phyloP scores from a whole-genome alignment of 2,329 filamentous ascomycete species.

The Aspergillus fumigatiaffinis region DNA sequence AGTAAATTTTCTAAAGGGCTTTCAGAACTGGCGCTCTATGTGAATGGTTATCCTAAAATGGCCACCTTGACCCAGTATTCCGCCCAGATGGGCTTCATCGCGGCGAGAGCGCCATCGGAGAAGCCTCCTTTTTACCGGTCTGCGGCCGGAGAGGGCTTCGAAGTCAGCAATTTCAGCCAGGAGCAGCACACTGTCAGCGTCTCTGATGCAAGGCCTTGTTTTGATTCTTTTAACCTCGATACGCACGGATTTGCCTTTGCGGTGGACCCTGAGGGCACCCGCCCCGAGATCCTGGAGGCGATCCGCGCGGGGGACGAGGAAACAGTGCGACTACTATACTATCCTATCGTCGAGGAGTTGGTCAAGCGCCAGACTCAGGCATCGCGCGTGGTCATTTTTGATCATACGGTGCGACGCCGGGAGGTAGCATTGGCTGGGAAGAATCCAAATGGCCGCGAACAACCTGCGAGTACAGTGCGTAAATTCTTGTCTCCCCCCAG shows the following conservation, averaged over 20 bases:
- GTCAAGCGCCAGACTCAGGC: neutral
- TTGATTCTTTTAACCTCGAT: neutral
- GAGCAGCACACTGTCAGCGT: neutral
- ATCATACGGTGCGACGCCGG: neutral
- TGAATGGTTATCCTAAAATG: neutral
- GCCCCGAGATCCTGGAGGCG: neutral
- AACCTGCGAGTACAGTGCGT: neutral
- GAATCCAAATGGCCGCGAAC: neutral
- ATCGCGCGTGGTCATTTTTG: neutral
- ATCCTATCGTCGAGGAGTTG: neutral
- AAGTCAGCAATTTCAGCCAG: slow-evolving; percentile 1
- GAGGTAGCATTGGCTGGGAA: neutral
- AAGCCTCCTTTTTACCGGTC: slow-evolving; percentile 1
- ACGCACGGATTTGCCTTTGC: neutral
- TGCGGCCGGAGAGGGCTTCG: neutral
- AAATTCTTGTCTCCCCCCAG: neutral
- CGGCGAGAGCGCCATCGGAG: neutral
- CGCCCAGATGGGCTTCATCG: neutral
- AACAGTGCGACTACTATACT: neutral
- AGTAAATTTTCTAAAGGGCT: neutral
- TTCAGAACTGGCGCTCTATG: neutral
- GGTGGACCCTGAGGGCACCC: neutral
- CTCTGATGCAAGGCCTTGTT: neutral
- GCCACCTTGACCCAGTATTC: neutral
- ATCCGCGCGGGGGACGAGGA: neutral